phyloP scores from a whole-genome alignment of 257 asterid genomes.

The Forsythia suspensa region DNA sequence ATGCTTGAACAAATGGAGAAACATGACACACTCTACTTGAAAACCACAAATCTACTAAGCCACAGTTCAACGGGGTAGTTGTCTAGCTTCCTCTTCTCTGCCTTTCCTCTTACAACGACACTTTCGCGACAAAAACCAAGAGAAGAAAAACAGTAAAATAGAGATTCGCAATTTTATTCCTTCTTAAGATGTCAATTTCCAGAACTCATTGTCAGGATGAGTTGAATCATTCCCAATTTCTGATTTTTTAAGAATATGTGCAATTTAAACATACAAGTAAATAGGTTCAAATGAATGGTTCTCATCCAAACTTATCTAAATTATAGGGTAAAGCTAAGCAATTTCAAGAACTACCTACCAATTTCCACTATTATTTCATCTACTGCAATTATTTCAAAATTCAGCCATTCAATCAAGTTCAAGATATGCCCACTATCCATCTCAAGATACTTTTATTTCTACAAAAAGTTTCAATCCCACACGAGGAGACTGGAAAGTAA shows the following conservation, averaged over 20 bases:
- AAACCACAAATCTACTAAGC: not conserved
- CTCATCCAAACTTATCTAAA: slow-evolving; percentile 19
- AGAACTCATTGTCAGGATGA: not conserved
- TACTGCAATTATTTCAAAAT: slow-evolving; percentile 10
- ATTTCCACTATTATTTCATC: slow-evolving; percentile 1
- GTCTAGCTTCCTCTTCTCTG: not conserved
- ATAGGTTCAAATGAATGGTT: not conserved
- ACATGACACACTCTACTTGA: not conserved
- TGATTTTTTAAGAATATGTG: not conserved
- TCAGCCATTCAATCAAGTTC: slow-evolving; percentile 7
- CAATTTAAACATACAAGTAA: not conserved
- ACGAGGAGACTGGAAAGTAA: not conserved
- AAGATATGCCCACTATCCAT: slow-evolving; percentile 1
- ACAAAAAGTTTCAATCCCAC: slow-evolving; percentile 5
- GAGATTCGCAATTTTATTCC: not conserved
- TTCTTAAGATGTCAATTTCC: not conserved
- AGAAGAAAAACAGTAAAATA: not conserved
- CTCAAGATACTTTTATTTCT: slow-evolving; percentile 3
- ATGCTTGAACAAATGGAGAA: not conserved
- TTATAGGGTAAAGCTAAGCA: slow-evolving; percentile 14
- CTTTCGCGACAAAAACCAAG: not conserved
- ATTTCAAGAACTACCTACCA: slow-evolving; percentile 12
- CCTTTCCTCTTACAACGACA: not conserved
- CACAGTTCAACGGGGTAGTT: not conserved
- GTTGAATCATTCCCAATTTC: not conserved